Percentiles rank a stretch among this genome's conserved stretches.
Evolutionary conservation across 2,329 filamentous ascomycete species (phyloP).

Genomic region (Pseudogymnoascus sp.): DNA sequence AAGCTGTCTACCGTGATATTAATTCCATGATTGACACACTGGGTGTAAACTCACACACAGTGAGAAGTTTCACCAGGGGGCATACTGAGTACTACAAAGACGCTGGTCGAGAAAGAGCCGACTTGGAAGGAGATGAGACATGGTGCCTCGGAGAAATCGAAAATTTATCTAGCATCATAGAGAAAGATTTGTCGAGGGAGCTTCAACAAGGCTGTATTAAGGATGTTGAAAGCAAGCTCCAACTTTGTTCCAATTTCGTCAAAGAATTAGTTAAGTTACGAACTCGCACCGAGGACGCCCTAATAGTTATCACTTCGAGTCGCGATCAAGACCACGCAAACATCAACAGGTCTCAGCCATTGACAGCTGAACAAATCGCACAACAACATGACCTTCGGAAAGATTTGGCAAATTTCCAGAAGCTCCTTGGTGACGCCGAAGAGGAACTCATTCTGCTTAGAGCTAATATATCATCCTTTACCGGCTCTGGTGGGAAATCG

Average conservation of each 20-base stretch:
- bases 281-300: slow-evolving; percentile 68
- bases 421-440: slow-evolving; percentile 68
- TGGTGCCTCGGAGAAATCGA: slow-evolving; percentile 72
- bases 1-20: slow-evolving; percentile 67
- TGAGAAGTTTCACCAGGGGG: slow-evolving; percentile 51
- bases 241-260: slow-evolving; percentile 56
- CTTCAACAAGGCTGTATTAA: slow-evolving; percentile 61
- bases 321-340: slow-evolving; percentile 59
- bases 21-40: slow-evolving; percentile 93
- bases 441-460: slow-evolving; percentile 71
- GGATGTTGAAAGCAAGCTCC: slow-evolving; percentile 59
- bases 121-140: slow-evolving; percentile 59
- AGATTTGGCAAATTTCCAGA: slow-evolving; percentile 65
- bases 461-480: slow-evolving; percentile 58
- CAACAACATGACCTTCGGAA: slow-evolving; percentile 78
- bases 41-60: slow-evolving; percentile 68
- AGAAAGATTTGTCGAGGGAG: slow-evolving; percentile 51
- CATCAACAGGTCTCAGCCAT: slow-evolving; percentile 57
- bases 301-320: slow-evolving; percentile 61
- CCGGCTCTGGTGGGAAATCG: slow-evolving; percentile 35
- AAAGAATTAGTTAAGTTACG: slow-evolving; percentile 64
- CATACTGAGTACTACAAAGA: slow-evolving; percentile 50
- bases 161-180: slow-evolving; percentile 56
- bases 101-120: slow-evolving; percentile 49
- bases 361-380: slow-evolving; percentile 75